Evolutionary conservation across 306 rosid genomes (phyloP), one percentile per base, ranked within the genome.

Genomic region (peach (Prunus persica)): DNA sequence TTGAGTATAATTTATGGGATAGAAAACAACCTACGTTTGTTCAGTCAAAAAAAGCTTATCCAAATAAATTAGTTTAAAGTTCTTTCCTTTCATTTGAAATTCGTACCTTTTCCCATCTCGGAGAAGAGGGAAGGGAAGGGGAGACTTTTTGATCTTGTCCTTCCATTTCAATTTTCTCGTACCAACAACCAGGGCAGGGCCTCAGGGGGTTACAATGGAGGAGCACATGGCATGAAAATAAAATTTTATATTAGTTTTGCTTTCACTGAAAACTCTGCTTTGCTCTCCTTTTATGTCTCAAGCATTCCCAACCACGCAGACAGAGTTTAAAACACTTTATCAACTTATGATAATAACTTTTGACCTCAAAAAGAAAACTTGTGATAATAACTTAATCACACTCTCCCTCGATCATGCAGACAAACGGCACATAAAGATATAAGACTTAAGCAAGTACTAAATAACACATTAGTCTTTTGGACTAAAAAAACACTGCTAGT

Each of bases 401-500:
- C 45, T 22, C 25, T 60, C 47, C 51, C 55, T 15, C 61, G 13
- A 32, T 5, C n/a, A 27, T 46, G 56, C 49, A 65, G 65, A 69
- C 65, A 55, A 55, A 12, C 54, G 3, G 74, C 80, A 70, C 60
- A 56, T 32, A 55, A 69, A 71, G 67, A 61, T 47, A 19, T 15
- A 49, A 47, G 46, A 51, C 30, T 16, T 46, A 63, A 54, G 18
- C 20, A 51, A 6, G 69, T 22, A 47, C 27, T 10, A 55, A 78
- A 69, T 22, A 62, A 14, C 22, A 38, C 7, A 68, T 46, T 65
- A 49, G 15, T 4, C 8, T 71, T 3, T 15, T 32, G 65, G 20
- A 65, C 30, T n/a, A 25, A 41, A 80, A 78, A 72, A 65, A 69
- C 47, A 47, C 84, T 46, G 75, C 70, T 81, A 77, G 72, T 82